phyloP scores from a whole-genome alignment of 768 basidiomycete species.

The Russula dissimulans region DNA sequence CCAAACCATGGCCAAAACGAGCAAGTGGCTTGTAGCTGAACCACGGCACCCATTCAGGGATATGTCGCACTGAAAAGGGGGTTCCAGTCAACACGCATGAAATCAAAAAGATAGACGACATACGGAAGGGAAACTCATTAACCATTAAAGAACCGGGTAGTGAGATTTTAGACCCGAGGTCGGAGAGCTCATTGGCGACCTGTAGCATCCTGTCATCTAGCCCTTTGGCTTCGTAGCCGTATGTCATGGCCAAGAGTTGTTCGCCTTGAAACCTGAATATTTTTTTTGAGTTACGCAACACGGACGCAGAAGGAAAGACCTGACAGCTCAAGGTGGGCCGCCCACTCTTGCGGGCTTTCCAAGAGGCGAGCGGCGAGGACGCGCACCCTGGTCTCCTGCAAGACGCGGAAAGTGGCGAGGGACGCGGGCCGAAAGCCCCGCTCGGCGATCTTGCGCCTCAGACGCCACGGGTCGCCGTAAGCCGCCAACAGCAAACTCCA shows the following conservation, averaged over 20 bases:
- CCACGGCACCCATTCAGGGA: not conserved
- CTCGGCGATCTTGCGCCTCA: conserved; percentile 2
- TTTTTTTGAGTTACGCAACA: not conserved
- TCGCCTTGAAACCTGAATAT: conserved; percentile 11
- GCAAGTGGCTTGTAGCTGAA: not conserved
- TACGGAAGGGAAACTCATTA: conserved; percentile 10
- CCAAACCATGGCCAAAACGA: not conserved
- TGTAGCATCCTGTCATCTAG: not conserved
- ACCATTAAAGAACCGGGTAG: conserved; percentile 1
- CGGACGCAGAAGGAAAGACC: not conserved
- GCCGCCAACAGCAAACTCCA: not conserved
- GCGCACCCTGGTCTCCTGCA: not conserved
- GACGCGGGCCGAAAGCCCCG: conserved; percentile 4
- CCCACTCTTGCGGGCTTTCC: not conserved
- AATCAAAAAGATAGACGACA: not conserved
- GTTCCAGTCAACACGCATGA: no score
- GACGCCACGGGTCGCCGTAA: not conserved
- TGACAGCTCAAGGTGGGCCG: not conserved
- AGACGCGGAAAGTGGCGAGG: not conserved
- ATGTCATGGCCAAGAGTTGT: not conserved
- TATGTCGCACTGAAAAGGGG: not conserved
- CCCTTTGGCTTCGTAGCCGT: conserved; percentile 2
- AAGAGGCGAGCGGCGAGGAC: not conserved
- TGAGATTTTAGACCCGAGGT: not conserved
- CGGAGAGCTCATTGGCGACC: not conserved